These are phyloP conservation scores for Nakazawaea anatomiae DNA, from an alignment of 805 yeast genomes.

Conservation along the genomic window DNA sequence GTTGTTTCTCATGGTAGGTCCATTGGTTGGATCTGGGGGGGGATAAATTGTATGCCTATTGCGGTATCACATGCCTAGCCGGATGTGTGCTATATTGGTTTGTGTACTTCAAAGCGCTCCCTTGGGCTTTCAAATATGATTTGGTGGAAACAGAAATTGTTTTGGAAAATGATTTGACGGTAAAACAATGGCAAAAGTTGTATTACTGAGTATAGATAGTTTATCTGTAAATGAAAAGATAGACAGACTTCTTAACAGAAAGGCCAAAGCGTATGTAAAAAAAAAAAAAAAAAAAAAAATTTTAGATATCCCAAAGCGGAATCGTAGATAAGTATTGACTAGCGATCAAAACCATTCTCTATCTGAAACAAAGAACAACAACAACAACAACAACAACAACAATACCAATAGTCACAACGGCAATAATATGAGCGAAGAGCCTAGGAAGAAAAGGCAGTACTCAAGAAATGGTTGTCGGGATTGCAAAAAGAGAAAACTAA, in stretches of 20 bases:
- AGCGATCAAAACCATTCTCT: no score
- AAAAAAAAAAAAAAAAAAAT: no score
- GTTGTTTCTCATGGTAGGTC: conserved; percentile 37
- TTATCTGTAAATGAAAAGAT: neutral
- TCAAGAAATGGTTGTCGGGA: conserved; percentile 40
- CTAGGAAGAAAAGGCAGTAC: conserved; percentile 32
- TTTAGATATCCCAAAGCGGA: no score
- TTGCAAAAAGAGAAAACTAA: conserved; percentile 38
- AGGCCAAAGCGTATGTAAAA: no score
- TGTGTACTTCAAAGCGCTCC: conserved; percentile 41
- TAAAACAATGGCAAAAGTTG: conserved; percentile 49
- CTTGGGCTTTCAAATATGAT: conserved; percentile 39
- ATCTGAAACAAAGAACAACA: neutral
- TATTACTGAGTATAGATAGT: conserved; percentile 2
- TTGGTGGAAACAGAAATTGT: conserved; percentile 33
- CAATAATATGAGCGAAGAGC: conserved; percentile 3
- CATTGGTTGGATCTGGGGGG: conserved; percentile 44
- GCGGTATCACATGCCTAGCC: conserved; percentile 35
- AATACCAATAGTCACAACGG: neutral
- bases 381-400: neutral
- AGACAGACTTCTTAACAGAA: neutral
- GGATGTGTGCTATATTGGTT: conserved; percentile 50
- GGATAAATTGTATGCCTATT: conserved; percentile 42
- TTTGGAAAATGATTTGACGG: conserved; percentile 51
- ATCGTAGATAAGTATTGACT: no score